Percentiles rank a stretch among this genome's conserved stretches.
phyloP scores from a whole-genome alignment of 441 rosid genomes.

The Theobroma grandiflorum region DNA sequence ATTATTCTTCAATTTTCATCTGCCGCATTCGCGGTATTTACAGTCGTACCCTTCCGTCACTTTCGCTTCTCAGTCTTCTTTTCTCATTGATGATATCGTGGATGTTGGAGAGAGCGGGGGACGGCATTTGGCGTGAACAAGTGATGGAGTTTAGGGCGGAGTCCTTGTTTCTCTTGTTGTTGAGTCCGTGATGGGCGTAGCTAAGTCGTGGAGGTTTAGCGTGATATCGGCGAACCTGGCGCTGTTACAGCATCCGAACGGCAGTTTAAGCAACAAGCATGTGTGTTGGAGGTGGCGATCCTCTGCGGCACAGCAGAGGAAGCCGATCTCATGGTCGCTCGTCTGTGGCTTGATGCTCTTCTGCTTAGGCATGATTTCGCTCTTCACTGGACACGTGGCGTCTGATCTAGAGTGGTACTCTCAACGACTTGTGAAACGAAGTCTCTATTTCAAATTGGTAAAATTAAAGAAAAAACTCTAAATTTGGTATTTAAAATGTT shows the following conservation, averaged over 20 bases:
- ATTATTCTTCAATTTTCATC: background rate
- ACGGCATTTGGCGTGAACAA: constrained; percentile 25
- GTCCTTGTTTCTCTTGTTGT: background rate
- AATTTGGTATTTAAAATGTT: constrained; percentile 4
- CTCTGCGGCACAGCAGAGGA: constrained; percentile 49
- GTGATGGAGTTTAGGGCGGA: constrained; percentile 48
- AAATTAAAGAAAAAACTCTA: background rate
- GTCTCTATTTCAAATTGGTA: constrained; percentile 65
- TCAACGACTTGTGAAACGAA: constrained; percentile 71
- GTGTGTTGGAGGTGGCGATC: constrained; percentile 55
- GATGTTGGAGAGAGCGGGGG: background rate
- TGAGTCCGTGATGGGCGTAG: constrained; percentile 55
- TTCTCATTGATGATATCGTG: constrained; percentile 3
- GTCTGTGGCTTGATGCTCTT: constrained; percentile 91
- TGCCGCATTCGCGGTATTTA: constrained; percentile 5
- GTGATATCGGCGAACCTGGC: constrained; percentile 64
- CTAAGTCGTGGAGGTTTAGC: constrained; percentile 65
- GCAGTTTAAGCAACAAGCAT: constrained; percentile 32
- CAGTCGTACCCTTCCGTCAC: background rate
- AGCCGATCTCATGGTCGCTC: constrained; percentile 71
- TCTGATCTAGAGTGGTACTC: constrained; percentile 99
- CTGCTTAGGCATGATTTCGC: constrained; percentile 83
- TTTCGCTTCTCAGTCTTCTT: background rate
- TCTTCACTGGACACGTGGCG: constrained; percentile 90
- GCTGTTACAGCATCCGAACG: constrained; percentile 37